Base-by-base conservation (phyloP, 139 green algal genomes). In the Ettlia oleoabundans region DNA sequence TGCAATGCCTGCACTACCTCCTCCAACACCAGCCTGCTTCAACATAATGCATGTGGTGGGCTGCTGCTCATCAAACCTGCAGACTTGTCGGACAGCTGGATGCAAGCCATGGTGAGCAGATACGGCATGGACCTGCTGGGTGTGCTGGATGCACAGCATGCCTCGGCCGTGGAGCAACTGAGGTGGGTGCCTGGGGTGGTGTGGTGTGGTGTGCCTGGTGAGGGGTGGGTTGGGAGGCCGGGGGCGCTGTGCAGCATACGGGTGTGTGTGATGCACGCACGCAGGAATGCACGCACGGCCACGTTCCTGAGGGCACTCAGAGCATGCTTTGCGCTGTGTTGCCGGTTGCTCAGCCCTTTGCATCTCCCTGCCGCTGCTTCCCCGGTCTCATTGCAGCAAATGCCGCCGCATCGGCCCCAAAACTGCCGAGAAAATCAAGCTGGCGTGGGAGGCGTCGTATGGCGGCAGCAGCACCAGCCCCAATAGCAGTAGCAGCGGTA, bases 351-450 rank as follows among this genome's bases (percentile, higher is more conserved):
- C 67, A 58, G n/a, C 24, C 70, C 66, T 42, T n/a, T 47, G n/a
- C 72, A n/a, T n/a, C 32, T n/a, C 1, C 10, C 30, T 79, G 35
- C 63, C 65, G 71, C 62, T 41, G 9, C 72, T 30, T n/a, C 15
- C 66, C 66, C 2, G 2, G 2, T 38, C 33, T 5, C 42, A 6
- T 6, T 33, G 75, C 75, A 80, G 58, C 53, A 79, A 33, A n/a
- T 82, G 76, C n/a, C 38, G 51, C 21, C 66, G 65, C 21, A 90
- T 92, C 68, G 89, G 89, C 1, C 62, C 42, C 19, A 83, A 69
- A n/a, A 89, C 74, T 0, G 89, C 89, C 0, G 70, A 78, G 53
- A 89, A 88, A 35, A 86, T 92, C 62, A 90, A 92, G 76, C 7
- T 63, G 22, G n/a, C 40, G 0, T 91, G 86, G 88, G 86, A 91